Evolutionary conservation across 345 rosid genomes (phyloP).

Genomic region (Zanthoxylum bungeanum): DNA sequence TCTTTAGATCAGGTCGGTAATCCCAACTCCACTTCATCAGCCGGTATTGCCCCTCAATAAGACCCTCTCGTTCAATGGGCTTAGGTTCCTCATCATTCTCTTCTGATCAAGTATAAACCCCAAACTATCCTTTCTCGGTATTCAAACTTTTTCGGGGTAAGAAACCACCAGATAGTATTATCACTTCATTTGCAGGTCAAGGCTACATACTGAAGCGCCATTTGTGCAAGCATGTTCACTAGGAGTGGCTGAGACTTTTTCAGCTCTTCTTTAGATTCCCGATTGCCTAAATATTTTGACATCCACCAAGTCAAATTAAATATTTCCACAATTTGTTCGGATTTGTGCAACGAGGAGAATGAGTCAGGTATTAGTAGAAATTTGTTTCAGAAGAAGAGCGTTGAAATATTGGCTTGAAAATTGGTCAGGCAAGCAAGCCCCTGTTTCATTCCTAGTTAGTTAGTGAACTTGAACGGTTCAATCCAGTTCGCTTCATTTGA

Average conservation of each 20-base stretch:
- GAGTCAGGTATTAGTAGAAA: too few species aligned
- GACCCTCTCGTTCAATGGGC: too few species aligned
- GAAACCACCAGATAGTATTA: background rate
- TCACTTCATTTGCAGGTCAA: conserved; percentile 3
- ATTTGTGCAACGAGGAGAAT: conserved; percentile 52
- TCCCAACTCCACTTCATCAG: too few species aligned
- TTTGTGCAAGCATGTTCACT: conserved; percentile 17
- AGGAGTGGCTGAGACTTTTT: conserved; percentile 3
- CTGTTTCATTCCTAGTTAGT: conserved; percentile 61
- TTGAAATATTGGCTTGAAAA: conserved; percentile 67
- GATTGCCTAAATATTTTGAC: conserved; percentile 5
- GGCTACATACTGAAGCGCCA: conserved; percentile 10
- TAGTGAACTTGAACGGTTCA: conserved; percentile 84
- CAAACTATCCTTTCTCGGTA: too few species aligned
- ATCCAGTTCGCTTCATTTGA: too few species aligned
- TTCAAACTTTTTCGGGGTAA: too few species aligned
- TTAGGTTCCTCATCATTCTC: too few species aligned
- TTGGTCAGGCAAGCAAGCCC: conserved; percentile 52
- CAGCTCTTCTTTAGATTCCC: conserved; percentile 7
- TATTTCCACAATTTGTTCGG: too few species aligned
- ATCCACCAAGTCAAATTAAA: too few species aligned
- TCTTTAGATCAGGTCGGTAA: too few species aligned
- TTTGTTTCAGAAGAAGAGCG: conserved; percentile 73
- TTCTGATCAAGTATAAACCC: too few species aligned
- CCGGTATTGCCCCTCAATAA: too few species aligned